These are phyloP conservation scores for Bruguiera parviflora DNA, from an alignment of 345 rosid species.

Conservation along the genomic window DNA sequence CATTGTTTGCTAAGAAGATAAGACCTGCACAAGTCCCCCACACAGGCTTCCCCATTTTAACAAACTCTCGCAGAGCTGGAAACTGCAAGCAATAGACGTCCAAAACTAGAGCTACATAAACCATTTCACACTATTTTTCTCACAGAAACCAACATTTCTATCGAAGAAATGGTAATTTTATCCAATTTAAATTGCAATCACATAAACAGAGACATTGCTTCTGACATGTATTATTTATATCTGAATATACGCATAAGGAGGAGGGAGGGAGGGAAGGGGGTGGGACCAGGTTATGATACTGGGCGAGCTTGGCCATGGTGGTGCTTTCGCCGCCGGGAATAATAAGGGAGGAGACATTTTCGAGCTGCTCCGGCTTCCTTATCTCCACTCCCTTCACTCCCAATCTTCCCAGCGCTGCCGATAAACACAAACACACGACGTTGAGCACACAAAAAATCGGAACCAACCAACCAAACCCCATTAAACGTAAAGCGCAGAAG, in stretches of 20 bases:
- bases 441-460: neutral
- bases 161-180: too few species aligned
- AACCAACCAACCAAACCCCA: neutral
- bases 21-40: constrained; percentile 99
- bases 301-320: constrained; percentile 98
- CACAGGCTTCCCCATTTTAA: constrained; percentile 81
- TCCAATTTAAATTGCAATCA: too few species aligned
- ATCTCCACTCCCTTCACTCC: constrained; percentile 89
- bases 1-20: constrained; percentile 84
- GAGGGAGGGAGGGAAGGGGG: neutral
- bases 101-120: neutral
- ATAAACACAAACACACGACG: neutral
- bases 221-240: neutral
- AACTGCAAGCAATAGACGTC: constrained; percentile 44
- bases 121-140: too few species aligned
- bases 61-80: constrained; percentile 88
- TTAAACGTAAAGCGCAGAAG: neutral
- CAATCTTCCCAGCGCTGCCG: constrained; percentile 61
- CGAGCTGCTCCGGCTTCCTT: constrained; percentile 82
- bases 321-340: constrained; percentile 99
- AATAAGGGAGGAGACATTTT: constrained; percentile 64
- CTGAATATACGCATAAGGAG: neutral
- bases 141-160: too few species aligned
- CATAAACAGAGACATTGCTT: too few species aligned
- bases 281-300: constrained; percentile 69